Evolutionary conservation across 345 rosid genomes (phyloP).

Genomic region (Toxicodendron radicans): DNA sequence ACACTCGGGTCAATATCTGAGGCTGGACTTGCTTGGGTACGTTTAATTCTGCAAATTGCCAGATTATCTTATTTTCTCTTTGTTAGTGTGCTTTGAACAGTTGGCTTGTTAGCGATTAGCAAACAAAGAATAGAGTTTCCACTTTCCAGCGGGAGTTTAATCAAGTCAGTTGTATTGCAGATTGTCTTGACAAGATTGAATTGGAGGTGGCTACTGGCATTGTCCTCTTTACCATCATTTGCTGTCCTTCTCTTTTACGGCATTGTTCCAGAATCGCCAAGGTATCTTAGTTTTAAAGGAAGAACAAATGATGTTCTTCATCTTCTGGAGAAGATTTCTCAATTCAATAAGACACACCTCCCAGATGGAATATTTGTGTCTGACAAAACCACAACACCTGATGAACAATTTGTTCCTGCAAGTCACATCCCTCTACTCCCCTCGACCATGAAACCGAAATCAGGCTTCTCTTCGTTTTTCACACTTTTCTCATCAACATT

Average conservation of each 20-base stretch:
- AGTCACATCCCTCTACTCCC: constrained; percentile 25
- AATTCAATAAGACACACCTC: constrained; percentile 33
- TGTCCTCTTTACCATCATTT: constrained; percentile 53
- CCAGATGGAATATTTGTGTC: constrained; percentile 54
- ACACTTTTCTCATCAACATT: constrained; percentile 50
- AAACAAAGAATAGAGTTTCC: too few species aligned
- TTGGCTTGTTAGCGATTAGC: too few species aligned
- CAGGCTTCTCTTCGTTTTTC: constrained; percentile 33
- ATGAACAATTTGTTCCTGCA: constrained; percentile 14
- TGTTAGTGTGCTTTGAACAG: background rate
- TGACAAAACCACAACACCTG: constrained; percentile 22
- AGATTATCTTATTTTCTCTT: too few species aligned
- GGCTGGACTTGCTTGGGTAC: constrained; percentile 62
- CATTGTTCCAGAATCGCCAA: constrained; percentile 53
- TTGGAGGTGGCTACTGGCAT: constrained; percentile 68
- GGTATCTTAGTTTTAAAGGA: constrained; percentile 53
- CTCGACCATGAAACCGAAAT: constrained; percentile 24
- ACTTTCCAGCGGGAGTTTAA: background rate
- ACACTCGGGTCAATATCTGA: constrained; percentile 53
- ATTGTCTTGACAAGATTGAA: constrained; percentile 47
- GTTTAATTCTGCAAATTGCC: background rate
- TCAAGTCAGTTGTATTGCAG: constrained; percentile 7
- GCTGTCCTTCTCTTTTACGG: constrained; percentile 42
- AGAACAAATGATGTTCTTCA: constrained; percentile 39
- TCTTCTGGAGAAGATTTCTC: constrained; percentile 47